Base-by-base conservation (phyloP, 805 yeast genomes). In the Wickerhamomyces bovis region DNA sequence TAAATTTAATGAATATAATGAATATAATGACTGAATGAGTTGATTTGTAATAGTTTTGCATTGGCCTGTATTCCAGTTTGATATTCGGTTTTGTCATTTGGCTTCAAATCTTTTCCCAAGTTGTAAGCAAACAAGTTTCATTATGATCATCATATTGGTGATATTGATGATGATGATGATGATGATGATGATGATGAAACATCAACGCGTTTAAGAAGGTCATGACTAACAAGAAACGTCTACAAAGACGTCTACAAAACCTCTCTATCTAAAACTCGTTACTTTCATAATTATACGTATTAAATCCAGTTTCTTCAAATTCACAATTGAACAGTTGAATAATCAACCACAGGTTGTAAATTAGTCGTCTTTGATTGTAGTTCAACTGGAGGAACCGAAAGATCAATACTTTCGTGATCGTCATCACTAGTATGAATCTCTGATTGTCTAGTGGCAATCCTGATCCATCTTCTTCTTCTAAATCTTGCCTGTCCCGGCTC, bases 401-500 rank as follows among this genome's bases (percentile, higher is more conserved):
- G n/a, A 15, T 30, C 33, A 3, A 22, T 28, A 28, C 38, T 44
- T 13, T n/a, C 20, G 15, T 21, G 28, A 9, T 33, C 19, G 19
- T 43, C 33, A n/a, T 46, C 47, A 31, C 39, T 44, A 9, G 11
- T 33, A 33, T 33, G 36, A 16, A 33, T 33, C 12, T 16, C 36
- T 6, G 36, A 33, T 33, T 33, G 41, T 45, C 73, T 57, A 0
- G 55, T 53, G 26, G 68, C 69, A 8, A 56, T 50, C 44, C 87
- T 64, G 3, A 77, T 65, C 90, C 90, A 84, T 61, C 89, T 71
- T 57, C 92, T 70, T 58, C 92, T 70, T 53, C 90, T 69, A 57
- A 69, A 75, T 38, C 65, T 54, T 4, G 65, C 65, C 35, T 64
- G 57, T 4, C 42, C 47, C 11, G 41, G 43, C 4, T 41, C 61